Conservation (phyloP, 2,329 filamentous ascomycete species). For the Cladophialophora bantiana region DNA sequence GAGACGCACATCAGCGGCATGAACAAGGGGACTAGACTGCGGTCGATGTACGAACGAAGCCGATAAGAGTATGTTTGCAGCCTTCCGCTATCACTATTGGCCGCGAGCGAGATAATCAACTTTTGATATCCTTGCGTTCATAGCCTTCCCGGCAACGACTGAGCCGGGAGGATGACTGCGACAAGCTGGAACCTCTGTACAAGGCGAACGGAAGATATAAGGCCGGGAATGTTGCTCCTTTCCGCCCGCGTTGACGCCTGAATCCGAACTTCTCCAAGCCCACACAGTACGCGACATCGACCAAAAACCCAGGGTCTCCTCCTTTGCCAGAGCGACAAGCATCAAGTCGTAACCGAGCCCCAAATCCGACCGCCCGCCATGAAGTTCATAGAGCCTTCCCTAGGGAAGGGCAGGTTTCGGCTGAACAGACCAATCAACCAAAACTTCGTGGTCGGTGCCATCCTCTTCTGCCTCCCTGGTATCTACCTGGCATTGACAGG, state of each 20-base stretch:
- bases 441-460: slow-evolving; percentile 36
- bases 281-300: not conserved
- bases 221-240: not conserved
- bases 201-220: not conserved
- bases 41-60: not conserved
- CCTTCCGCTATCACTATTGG: slow-evolving; percentile 2
- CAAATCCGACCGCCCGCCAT: slow-evolving; percentile 8
- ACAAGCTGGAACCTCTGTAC: not conserved
- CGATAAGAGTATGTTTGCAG: slow-evolving; percentile 6
- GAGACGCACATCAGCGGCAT: slow-evolving; percentile 20
- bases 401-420: slow-evolving; percentile 27
- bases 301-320: not conserved
- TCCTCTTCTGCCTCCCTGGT: slow-evolving; percentile 40
- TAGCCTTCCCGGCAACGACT: slow-evolving; percentile 15
- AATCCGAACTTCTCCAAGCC: not conserved
- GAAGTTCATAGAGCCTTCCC: slow-evolving; percentile 29
- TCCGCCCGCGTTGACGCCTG: not conserved
- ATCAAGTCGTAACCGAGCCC: not conserved
- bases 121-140: slow-evolving; percentile 13
- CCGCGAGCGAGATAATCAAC: slow-evolving; percentile 11
- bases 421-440: slow-evolving; percentile 35
- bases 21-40: not conserved
- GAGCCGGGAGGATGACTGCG: not conserved
- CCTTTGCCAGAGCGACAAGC: not conserved
- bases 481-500: slow-evolving; percentile 40